phyloP scores from a whole-genome alignment of 129 eudicot genomes.

The Lonicera japonica region DNA sequence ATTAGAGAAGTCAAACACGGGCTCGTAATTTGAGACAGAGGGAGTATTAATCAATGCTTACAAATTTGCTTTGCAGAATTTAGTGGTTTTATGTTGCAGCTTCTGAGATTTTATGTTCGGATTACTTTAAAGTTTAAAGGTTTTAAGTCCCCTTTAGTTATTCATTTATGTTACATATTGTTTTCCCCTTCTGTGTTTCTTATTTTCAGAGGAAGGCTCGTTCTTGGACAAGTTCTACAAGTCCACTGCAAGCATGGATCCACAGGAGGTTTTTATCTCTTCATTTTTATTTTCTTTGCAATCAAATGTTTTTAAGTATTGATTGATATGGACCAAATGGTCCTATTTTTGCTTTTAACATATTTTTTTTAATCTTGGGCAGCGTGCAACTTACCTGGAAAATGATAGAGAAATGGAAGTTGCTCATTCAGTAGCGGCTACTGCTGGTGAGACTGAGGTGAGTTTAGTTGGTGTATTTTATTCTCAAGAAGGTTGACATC shows the following conservation, averaged over 20 bases:
- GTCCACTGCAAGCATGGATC: constrained; percentile 74
- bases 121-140: no score
- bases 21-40: no score
- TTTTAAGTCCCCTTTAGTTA: no score
- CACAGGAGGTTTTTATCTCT: constrained; percentile 52
- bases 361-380: constrained; percentile 10
- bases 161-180: no score
- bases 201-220: constrained; percentile 64
- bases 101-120: no score
- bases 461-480: constrained; percentile 8
- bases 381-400: constrained; percentile 90
- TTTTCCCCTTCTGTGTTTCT: background rate
- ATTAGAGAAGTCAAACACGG: no score
- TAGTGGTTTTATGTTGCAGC: no score
- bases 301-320: background rate
- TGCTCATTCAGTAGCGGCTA: constrained; percentile 93
- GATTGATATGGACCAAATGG: background rate
- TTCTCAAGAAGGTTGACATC: no score
- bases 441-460: constrained; percentile 96
- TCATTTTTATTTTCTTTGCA: background rate
- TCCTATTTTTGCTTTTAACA: background rate
- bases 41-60: no score
- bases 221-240: constrained; percentile 77
- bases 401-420: constrained; percentile 95
- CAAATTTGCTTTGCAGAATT: no score